phyloP scores from a whole-genome alignment of 106 monocot species.

The Apostasia ramifera region DNA sequence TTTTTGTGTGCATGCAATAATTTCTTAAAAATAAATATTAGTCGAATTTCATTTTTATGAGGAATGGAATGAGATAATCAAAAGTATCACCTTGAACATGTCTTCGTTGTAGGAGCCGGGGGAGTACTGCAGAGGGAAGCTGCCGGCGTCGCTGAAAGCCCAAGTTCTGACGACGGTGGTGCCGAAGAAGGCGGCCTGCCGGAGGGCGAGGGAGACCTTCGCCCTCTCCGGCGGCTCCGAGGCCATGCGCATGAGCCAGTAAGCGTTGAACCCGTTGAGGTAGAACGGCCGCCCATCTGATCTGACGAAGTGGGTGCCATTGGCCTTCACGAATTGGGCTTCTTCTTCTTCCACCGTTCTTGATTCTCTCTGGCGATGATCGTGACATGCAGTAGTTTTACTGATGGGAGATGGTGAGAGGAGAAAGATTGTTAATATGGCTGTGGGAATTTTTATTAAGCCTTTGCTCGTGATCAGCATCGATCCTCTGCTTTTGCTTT shows the following conservation, averaged over 20 bases:
- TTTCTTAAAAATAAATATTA: too few relatives aligned
- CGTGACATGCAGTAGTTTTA: too few relatives aligned
- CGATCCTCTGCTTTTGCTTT: too few relatives aligned
- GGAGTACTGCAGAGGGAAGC: slow-evolving; percentile 38
- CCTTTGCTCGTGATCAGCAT: too few relatives aligned
- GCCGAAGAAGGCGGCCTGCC: slow-evolving; percentile 28
- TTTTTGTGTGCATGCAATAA: too few relatives aligned
- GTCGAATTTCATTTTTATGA: too few relatives aligned
- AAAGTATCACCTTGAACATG: slow-evolving; percentile 28
- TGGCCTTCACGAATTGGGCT: slow-evolving; percentile 6
- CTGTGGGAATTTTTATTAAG: too few relatives aligned
- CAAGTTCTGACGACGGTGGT: slow-evolving; percentile 49
- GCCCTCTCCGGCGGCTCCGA: slow-evolving; percentile 22
- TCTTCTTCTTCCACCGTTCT: background rate
- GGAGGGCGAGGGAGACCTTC: slow-evolving; percentile 33
- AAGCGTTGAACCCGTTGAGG: slow-evolving; percentile 47
- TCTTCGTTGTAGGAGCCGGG: slow-evolving; percentile 53
- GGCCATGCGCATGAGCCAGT: slow-evolving; percentile 61
- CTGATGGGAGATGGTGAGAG: too few relatives aligned
- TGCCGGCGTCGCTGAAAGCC: slow-evolving; percentile 66
- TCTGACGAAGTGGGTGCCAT: slow-evolving; percentile 25
- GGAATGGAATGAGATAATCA: too few relatives aligned
- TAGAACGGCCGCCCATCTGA: slow-evolving; percentile 24
- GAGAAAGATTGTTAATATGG: too few relatives aligned
- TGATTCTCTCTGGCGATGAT: too few relatives aligned